Conservation (phyloP, 2,329 filamentous ascomycete genomes). For the Pseudogymnoascus sp. region DNA sequence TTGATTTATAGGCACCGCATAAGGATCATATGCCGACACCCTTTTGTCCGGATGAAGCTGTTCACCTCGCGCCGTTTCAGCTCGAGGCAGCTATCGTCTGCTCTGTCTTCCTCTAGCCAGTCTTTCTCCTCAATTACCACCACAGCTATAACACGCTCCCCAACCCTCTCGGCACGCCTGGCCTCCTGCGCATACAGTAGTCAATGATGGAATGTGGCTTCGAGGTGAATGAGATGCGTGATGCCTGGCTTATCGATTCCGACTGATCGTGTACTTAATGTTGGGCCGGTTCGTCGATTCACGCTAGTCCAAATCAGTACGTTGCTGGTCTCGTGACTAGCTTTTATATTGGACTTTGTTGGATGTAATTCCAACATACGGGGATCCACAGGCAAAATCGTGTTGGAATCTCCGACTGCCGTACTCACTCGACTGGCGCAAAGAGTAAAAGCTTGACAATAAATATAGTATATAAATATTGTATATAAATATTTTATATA, state of each 20-base stretch:
- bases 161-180: conserved; percentile 10
- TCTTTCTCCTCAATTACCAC: not conserved
- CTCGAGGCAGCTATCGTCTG: not conserved
- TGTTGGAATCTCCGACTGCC: no score
- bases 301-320: no score
- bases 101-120: not conserved
- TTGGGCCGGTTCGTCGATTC: no score
- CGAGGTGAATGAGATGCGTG: conserved; percentile 13
- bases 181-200: conserved; percentile 16
- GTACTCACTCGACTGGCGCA: no score
- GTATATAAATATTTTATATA: no score
- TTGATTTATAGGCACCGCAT: not conserved
- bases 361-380: no score
- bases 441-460: no score
- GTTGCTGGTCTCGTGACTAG: no score
- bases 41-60: not conserved
- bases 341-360: no score
- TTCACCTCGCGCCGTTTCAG: not conserved
- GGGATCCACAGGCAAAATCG: no score
- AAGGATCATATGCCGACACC: not conserved
- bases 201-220: conserved; percentile 14
- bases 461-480: no score
- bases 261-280: no score
- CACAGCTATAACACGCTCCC: conserved; percentile 10
- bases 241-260: conserved; percentile 19